Conservation (phyloP, 352 stramenopile species). For the Globisporangium okanoganense region DNA sequence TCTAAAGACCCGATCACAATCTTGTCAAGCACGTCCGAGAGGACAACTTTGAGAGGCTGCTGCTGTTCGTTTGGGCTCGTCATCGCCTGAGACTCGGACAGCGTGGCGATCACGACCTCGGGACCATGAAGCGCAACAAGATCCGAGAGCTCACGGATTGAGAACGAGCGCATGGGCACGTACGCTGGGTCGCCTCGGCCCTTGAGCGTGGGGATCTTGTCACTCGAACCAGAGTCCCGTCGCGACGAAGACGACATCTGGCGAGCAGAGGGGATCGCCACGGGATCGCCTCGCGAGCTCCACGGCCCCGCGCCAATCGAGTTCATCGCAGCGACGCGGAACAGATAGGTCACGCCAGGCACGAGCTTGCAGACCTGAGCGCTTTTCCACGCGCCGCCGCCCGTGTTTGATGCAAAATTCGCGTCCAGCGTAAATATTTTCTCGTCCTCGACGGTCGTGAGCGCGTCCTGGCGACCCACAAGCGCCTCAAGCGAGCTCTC, state of each 20-base stretch:
- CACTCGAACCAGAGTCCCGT: neutral
- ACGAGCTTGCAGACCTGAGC: slow-evolving; percentile 46
- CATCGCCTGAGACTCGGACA: neutral
- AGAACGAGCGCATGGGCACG: slow-evolving; percentile 22
- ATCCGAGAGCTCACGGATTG: slow-evolving; percentile 2
- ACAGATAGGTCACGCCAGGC: slow-evolving; percentile 31
- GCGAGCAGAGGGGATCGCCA: slow-evolving; percentile 12
- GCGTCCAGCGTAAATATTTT: slow-evolving; percentile 14
- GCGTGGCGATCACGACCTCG: slow-evolving; percentile 6
- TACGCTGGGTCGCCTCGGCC: slow-evolving; percentile 47
- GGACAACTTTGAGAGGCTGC: slow-evolving; percentile 23
- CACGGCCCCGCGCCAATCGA: slow-evolving; percentile 46
- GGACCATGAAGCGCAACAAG: neutral
- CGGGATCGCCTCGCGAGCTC: slow-evolving; percentile 36
- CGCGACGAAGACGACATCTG: neutral
- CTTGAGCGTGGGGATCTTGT: slow-evolving; percentile 34
- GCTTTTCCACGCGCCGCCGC: slow-evolving; percentile 22
- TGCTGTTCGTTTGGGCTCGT: neutral
- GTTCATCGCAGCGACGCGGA: slow-evolving; percentile 70
- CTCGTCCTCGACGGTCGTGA: slow-evolving; percentile 2
- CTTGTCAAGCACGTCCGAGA: slow-evolving; percentile 58
- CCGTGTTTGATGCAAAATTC: neutral
- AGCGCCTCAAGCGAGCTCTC: slow-evolving; percentile 8
- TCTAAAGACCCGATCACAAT: slow-evolving; percentile 14
- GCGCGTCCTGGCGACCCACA: slow-evolving; percentile 12